Evolutionary conservation across 2,329 filamentous ascomycete genomes (phyloP).

Genomic region (Sordariomycetes sp.): DNA sequence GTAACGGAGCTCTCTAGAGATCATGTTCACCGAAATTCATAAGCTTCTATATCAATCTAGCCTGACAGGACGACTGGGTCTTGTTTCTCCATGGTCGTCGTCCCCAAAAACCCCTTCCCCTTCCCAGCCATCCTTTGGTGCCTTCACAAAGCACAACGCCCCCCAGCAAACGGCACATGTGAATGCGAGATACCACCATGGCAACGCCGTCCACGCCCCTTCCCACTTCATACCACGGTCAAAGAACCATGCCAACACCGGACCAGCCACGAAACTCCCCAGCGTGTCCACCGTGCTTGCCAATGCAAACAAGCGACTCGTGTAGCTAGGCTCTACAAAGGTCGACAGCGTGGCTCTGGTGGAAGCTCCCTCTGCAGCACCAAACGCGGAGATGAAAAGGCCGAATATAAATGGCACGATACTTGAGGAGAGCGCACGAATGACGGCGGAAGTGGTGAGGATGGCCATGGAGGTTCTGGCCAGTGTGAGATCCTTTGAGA

Average conservation of each 20-base stretch:
- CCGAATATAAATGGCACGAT: slow-evolving; percentile 24
- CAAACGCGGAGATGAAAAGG: slow-evolving; percentile 25
- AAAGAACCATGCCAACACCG: slow-evolving; percentile 28
- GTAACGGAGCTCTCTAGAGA: no score
- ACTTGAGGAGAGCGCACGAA: slow-evolving; percentile 23
- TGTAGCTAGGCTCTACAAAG: slow-evolving; percentile 25
- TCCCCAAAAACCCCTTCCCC: slow-evolving; percentile 4
- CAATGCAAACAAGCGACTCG: slow-evolving; percentile 30
- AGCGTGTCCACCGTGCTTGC: slow-evolving; percentile 28
- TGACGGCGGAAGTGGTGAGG: slow-evolving; percentile 19
- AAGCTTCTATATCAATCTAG: not conserved
- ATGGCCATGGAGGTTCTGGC: slow-evolving; percentile 21
- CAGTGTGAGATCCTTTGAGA: slow-evolving; percentile 26
- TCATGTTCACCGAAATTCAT: no score
- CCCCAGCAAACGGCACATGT: slow-evolving; percentile 17
- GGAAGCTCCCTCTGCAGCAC: slow-evolving; percentile 26
- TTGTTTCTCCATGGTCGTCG: slow-evolving; percentile 8
- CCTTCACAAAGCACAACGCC: slow-evolving; percentile 18
- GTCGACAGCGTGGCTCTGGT: slow-evolving; percentile 29
- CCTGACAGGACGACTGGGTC: not conserved
- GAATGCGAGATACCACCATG: slow-evolving; percentile 27
- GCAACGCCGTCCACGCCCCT: slow-evolving; percentile 26
- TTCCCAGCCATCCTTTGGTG: slow-evolving; percentile 15
- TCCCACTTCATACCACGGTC: slow-evolving; percentile 22
- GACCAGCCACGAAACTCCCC: slow-evolving; percentile 29